A percentile compares a stretch with the other conserved stretches of the same genome.
Conservation (phyloP, 2,329 filamentous ascomycete species). For the Colletotrichum siamense region DNA sequence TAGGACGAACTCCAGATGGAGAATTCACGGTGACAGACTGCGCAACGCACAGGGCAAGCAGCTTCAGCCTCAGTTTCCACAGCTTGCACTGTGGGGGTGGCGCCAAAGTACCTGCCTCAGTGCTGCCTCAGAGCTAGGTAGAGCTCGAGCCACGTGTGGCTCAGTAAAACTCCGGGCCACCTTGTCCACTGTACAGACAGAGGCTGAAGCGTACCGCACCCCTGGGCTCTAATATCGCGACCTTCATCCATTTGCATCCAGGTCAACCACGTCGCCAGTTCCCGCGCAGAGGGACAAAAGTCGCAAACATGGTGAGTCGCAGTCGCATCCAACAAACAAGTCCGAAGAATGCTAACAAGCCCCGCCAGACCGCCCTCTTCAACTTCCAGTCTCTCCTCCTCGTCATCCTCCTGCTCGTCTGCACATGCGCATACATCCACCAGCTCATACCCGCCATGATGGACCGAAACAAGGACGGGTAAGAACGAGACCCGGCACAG, state of each 20-base stretch:
- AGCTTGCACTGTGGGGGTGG: background rate
- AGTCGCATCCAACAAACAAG: background rate
- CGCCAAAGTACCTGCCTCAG: background rate
- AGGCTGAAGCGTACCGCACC: conserved; percentile 1
- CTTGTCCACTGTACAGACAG: conserved; percentile 13
- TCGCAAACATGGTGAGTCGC: conserved; percentile 29
- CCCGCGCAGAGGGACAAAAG: conserved; percentile 2
- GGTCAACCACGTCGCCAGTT: background rate
- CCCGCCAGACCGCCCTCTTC: conserved; percentile 85
- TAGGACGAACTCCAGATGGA: background rate
- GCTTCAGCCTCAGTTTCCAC: background rate
- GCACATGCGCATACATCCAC: conserved; percentile 94
- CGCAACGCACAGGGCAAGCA: background rate
- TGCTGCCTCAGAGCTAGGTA: background rate
- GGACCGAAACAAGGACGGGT: conserved; percentile 93
- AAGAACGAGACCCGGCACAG: conserved; percentile 32
- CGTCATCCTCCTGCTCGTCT: conserved; percentile 93
- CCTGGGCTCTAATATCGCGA: conserved; percentile 6
- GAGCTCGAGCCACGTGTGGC: conserved; percentile 10
- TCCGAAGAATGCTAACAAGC: background rate
- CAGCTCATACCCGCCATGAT: conserved; percentile 88
- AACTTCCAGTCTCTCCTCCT: conserved; percentile 98
- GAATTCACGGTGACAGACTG: conserved; percentile 1
- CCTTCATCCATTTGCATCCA: background rate
- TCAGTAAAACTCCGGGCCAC: conserved; percentile 12